These are phyloP conservation scores for Leucocoprinus sp. DNA, from an alignment of 768 basidiomycete species.

Conservation along the genomic window DNA sequence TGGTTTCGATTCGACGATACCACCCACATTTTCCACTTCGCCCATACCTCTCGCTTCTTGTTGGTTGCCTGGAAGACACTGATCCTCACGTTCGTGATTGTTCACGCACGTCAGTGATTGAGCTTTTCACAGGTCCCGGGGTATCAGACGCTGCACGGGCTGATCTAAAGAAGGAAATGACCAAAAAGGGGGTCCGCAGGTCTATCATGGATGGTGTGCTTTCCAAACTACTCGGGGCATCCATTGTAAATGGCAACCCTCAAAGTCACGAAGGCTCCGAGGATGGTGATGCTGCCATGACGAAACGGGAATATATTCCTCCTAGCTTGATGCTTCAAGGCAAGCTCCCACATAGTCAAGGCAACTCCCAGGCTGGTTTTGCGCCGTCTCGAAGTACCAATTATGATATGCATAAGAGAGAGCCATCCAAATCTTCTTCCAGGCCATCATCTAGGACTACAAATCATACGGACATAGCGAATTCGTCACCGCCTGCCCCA, in stretches of 20 bases:
- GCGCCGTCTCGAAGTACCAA: conserved; percentile 33
- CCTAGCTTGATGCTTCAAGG: conserved; percentile 60
- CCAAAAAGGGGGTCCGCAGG: conserved; percentile 80
- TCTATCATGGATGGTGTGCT: conserved; percentile 79
- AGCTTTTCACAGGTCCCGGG: conserved; percentile 76
- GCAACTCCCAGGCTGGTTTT: conserved; percentile 29
- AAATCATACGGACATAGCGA: conserved; percentile 51
- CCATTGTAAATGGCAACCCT: conserved; percentile 32
- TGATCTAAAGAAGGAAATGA: conserved; percentile 89
- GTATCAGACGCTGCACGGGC: conserved; percentile 83
- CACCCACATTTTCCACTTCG: conserved; percentile 74
- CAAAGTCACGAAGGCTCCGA: conserved; percentile 54
- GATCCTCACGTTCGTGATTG: conserved; percentile 87
- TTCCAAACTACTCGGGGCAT: conserved; percentile 48
- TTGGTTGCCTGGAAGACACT: conserved; percentile 82
- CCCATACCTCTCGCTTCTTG: conserved; percentile 70
- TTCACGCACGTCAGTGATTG: conserved; percentile 71
- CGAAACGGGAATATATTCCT: conserved; percentile 60
- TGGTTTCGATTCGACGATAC: conserved; percentile 65
- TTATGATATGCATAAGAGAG: conserved; percentile 24
- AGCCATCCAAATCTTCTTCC: conserved; percentile 14
- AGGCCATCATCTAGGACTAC: conserved; percentile 37
- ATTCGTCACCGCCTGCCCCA: conserved; percentile 21
- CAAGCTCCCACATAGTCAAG: conserved; percentile 38
- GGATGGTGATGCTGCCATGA: conserved; percentile 36